Evolutionary conservation across 2,329 filamentous ascomycete genomes (phyloP), one percentile per base, ranked within the genome.

Genomic region (Cladophialophora chaetospira): DNA sequence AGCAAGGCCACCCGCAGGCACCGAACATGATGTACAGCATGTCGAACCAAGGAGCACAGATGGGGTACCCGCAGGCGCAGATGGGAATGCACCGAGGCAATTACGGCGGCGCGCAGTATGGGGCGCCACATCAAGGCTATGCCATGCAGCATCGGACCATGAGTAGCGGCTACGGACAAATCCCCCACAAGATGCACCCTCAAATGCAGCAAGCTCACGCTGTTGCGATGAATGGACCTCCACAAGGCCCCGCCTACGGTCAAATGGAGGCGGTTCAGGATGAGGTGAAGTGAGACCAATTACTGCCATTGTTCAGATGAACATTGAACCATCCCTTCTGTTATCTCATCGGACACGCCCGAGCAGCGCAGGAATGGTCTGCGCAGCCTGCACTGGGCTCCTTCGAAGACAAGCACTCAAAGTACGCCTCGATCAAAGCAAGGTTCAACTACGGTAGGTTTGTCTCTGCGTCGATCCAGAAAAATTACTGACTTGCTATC

Each of bases 1-100:
- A 97, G 68, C 92, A 96, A 71, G 91, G 92, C 36, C 91, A 95
- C 70, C 79, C 86, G 67, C 87, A 87, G 40, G 86, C 80, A 51
- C 87, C 87, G 69, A 89, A 88, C 68, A 65, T 66, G 63, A 66
- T 67, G 62, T 67, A 60, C 45, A 58, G 61, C 45, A 52, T 58
- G 13, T 60, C 58, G 31, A 88, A 86, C 67, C 88, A 91, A 69
- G 88, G 88, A 33, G 83, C 85, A 51, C 58, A 57, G 91, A 88
- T 72, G 78, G 80, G 43, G 17, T 65, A 62, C 57, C 83, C 84
- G 28, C 88, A 88, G 65, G 88, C 88, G 64, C 87, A 88, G 72
- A 88, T 86, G 77, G 81, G 79, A 63, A 81, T 82, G 58, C 79
- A 81, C 66, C 82, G 84, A 48, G 72, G 73, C 66, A 80, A 79